Evolutionary conservation across 768 basidiomycete species (phyloP).

Genomic region (Clitopilus passeckerianus): DNA sequence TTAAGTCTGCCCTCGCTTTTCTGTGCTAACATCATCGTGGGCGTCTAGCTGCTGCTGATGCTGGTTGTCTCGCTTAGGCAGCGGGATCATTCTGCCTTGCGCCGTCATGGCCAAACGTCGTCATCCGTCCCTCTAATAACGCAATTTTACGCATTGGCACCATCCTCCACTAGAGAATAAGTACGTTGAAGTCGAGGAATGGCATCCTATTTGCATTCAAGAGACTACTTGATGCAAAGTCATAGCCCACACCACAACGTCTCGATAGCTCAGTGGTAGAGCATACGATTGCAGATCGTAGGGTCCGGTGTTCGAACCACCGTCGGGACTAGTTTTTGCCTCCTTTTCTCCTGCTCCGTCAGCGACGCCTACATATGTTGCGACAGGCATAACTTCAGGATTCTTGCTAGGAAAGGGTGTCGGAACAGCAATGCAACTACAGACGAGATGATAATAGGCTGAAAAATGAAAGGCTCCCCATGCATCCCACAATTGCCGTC

Average conservation of each 20-base stretch:
- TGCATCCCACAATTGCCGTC: background rate
- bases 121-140: background rate
- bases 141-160: background rate
- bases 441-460: background rate
- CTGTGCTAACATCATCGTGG: background rate
- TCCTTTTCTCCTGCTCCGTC: background rate
- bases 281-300: constrained; percentile 3
- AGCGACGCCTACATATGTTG: background rate
- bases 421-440: too few relatives aligned
- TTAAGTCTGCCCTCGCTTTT: background rate
- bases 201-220: too few relatives aligned
- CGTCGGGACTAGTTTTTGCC: background rate
- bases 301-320: constrained; percentile 3
- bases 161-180: too few relatives aligned
- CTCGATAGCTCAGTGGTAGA: constrained; percentile 3
- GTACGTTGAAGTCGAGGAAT: too few relatives aligned
- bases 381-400: too few relatives aligned
- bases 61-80: too few relatives aligned
- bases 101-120: background rate
- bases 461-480: background rate
- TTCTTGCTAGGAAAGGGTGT: too few relatives aligned
- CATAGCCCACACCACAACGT: background rate
- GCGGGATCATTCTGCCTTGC: background rate
- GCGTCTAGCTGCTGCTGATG: too few relatives aligned
- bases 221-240: too few relatives aligned